phyloP scores from a whole-genome alignment of 2,329 filamentous ascomycete genomes.

The Laburnicola sp. region DNA sequence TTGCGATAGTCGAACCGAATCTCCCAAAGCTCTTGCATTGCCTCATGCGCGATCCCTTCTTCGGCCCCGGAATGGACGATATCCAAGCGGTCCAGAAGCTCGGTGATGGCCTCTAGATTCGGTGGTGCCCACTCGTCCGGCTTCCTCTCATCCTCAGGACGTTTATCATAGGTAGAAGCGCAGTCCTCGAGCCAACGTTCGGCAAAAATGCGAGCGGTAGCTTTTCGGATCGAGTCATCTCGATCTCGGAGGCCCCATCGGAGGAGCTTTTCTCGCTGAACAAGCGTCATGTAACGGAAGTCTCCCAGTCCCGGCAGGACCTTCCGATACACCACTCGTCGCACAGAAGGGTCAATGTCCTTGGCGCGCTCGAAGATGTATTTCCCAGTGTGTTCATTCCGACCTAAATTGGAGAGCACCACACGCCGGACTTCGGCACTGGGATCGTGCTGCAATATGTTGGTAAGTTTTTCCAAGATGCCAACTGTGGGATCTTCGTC shows the following conservation, averaged over 20 bases:
- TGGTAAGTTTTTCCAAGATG: constrained; percentile 78
- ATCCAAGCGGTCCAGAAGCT: constrained; percentile 91
- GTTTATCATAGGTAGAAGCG: constrained; percentile 66
- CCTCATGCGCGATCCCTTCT: constrained; percentile 86
- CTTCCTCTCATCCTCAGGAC: constrained; percentile 58
- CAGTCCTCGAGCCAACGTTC: constrained; percentile 99
- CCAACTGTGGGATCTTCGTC: constrained; percentile 68
- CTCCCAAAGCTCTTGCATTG: constrained; percentile 96
- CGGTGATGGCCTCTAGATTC: constrained; percentile 80
- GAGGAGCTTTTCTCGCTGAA: constrained; percentile 92
- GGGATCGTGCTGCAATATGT: constrained; percentile 89
- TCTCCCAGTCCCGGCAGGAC: constrained; percentile 87
- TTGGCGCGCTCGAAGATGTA: constrained; percentile 88
- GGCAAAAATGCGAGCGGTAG: constrained; percentile 83
- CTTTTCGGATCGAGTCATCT: constrained; percentile 92
- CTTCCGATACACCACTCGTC: constrained; percentile 82
- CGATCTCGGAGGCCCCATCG: constrained; percentile 93
- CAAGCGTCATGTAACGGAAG: constrained; percentile 89
- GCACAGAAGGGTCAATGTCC: constrained; percentile 82
- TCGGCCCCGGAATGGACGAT: constrained; percentile 88
- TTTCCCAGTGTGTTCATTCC: constrained; percentile 78
- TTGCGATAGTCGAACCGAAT: constrained; percentile 82
- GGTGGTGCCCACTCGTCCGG: constrained; percentile 47
- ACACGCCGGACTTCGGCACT: constrained; percentile 90
- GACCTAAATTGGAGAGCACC: constrained; percentile 85